These are phyloP conservation scores for Chaetomiaceae sp. DNA, from an alignment of 2,329 filamentous ascomycete genomes.

Conservation along the genomic window DNA sequence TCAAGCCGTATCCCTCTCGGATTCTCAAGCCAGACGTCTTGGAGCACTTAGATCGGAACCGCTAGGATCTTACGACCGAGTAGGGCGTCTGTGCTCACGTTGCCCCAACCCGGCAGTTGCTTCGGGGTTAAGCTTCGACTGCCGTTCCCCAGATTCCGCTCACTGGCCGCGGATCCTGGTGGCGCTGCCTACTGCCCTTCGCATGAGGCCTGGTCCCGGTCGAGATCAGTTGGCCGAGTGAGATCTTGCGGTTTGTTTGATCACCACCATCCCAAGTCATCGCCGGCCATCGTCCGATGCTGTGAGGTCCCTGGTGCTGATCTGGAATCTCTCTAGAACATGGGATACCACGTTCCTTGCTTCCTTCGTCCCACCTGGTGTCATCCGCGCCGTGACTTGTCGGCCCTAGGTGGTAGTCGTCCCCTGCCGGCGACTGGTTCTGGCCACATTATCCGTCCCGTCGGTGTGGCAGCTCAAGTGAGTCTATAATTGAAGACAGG, in stretches of 20 bases:
- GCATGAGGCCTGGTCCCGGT: constrained; percentile 22
- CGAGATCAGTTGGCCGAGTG: constrained; percentile 9
- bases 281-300: constrained; percentile 7
- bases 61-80: not conserved
- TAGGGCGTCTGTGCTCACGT: not conserved
- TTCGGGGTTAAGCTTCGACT: not conserved
- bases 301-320: constrained; percentile 12
- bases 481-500: not conserved
- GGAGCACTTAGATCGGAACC: too few relatives aligned
- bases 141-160: constrained; percentile 23
- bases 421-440: not conserved
- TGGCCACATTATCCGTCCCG: constrained; percentile 18
- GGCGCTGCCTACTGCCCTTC: not conserved
- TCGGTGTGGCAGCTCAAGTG: constrained; percentile 5
- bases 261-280: constrained; percentile 15
- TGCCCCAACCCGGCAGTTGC: constrained; percentile 4
- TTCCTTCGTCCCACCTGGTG: not conserved
- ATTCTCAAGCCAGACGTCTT: constrained; percentile 11
- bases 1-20: constrained; percentile 18
- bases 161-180: constrained; percentile 13
- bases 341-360: not conserved
- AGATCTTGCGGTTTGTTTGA: constrained; percentile 22
- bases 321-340: constrained; percentile 19
- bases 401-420: not conserved
- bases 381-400: not conserved